These are phyloP conservation scores for Gossypium armourianum DNA, from an alignment of 441 rosid species.

Conservation along the genomic window DNA sequence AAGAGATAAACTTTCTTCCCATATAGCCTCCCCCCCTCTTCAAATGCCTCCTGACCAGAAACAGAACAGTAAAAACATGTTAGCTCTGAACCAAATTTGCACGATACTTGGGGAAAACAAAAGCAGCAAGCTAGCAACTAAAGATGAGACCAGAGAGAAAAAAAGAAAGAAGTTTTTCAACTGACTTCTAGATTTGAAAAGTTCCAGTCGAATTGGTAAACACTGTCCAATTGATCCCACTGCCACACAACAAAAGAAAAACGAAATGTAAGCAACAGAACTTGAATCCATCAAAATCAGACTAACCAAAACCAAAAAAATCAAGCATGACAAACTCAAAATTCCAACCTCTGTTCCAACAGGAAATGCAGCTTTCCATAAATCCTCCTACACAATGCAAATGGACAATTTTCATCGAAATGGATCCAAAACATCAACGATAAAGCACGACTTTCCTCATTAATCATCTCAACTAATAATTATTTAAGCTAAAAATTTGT, in stretches of 20 bases:
- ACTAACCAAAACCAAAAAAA: neutral
- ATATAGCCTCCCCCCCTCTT: slow-evolving; percentile 69
- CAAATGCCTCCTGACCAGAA: slow-evolving; percentile 64
- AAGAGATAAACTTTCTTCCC: slow-evolving; percentile 75
- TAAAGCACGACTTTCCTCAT: neutral
- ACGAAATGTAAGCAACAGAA: slow-evolving; percentile 15
- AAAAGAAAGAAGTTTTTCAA: neutral
- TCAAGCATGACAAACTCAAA: slow-evolving; percentile 3
- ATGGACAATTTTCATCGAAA: slow-evolving; percentile 11
- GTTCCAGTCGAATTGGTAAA: slow-evolving; percentile 69
- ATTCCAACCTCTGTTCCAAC: slow-evolving; percentile 85
- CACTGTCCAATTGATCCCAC: slow-evolving; percentile 83
- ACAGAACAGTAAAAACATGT: slow-evolving; percentile 3
- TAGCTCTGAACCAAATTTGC: neutral
- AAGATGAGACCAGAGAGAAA: neutral
- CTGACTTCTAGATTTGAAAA: slow-evolving; percentile 82
- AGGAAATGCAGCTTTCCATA: slow-evolving; percentile 80
- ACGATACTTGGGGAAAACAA: neutral
- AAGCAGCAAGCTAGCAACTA: neutral
- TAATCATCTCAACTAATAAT: neutral
- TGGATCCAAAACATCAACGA: neutral
- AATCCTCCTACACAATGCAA: slow-evolving; percentile 56
- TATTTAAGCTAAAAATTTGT: neutral
- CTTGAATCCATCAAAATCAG: neutral
- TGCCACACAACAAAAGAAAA: slow-evolving; percentile 22